These are phyloP conservation scores for Hygrocybe punicea DNA, from an alignment of 768 basidiomycete genomes.

Conservation along the genomic window DNA sequence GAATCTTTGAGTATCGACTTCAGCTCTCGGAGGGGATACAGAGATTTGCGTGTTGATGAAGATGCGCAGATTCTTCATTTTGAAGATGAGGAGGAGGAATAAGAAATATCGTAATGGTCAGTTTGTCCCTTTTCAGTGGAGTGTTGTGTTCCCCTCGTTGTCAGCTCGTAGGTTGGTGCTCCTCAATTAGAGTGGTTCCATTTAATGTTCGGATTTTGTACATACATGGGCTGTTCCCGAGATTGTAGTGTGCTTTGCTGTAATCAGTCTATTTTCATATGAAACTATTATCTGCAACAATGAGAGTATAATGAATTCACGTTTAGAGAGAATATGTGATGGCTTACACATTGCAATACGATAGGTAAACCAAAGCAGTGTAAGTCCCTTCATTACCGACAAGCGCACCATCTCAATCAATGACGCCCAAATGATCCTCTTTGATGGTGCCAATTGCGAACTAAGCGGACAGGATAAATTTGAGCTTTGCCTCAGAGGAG, in stretches of 20 bases:
- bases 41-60: slow-evolving; percentile 78
- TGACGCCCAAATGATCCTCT: slow-evolving; percentile 94
- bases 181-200: neutral
- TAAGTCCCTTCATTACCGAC: neutral
- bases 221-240: neutral
- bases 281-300: too few species aligned
- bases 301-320: too few species aligned
- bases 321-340: too few species aligned
- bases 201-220: neutral
- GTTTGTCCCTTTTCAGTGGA: neutral
- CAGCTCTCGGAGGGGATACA: slow-evolving; percentile 60
- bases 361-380: neutral
- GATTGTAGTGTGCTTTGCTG: neutral
- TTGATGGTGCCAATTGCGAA: slow-evolving; percentile 98
- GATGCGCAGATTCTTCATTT: slow-evolving; percentile 84
- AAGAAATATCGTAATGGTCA: neutral
- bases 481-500: neutral
- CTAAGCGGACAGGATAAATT: slow-evolving; percentile 36
- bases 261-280: neutral
- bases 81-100: slow-evolving; percentile 63
- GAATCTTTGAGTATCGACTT: slow-evolving; percentile 40
- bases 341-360: too few species aligned
- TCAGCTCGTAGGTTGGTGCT: too few species aligned
- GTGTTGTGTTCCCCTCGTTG: too few species aligned
- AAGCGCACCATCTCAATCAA: slow-evolving; percentile 48